phyloP scores from a whole-genome alignment of 1,139 yeast species.

The Nakaseomyces bracarensis region DNA sequence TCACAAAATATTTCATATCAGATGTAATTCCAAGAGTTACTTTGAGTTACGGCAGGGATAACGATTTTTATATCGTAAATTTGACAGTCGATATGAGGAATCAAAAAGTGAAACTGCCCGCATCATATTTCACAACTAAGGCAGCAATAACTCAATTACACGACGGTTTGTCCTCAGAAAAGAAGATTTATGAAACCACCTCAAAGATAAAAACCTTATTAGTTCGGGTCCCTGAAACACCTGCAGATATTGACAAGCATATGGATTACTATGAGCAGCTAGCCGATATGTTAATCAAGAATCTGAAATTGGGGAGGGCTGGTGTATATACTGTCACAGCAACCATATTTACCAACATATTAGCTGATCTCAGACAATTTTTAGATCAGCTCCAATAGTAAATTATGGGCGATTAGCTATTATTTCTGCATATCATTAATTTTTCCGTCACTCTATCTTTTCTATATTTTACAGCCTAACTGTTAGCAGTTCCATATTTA shows the following conservation, averaged over 20 bases:
- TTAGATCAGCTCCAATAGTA: slow-evolving; percentile 1
- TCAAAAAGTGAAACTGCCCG: slow-evolving; percentile 11
- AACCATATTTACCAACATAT: background rate
- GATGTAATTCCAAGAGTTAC: slow-evolving; percentile 13
- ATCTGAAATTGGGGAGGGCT: slow-evolving; percentile 8
- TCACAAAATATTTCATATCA: slow-evolving; percentile 19
- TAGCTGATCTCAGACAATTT: slow-evolving; percentile 5
- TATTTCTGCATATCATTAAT: too few relatives aligned
- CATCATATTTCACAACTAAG: slow-evolving; percentile 17
- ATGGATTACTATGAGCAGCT: slow-evolving; percentile 7
- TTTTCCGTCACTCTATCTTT: too few relatives aligned
- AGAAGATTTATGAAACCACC: slow-evolving; percentile 9
- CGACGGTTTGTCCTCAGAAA: slow-evolving; percentile 23
- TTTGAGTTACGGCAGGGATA: slow-evolving; percentile 1
- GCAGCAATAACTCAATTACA: slow-evolving; percentile 24
- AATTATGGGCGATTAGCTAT: background rate
- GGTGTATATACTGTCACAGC: slow-evolving; percentile 7
- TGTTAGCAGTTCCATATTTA: slow-evolving; percentile 8
- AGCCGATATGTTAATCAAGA: slow-evolving; percentile 6
- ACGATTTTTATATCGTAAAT: slow-evolving; percentile 15
- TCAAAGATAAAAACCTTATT: slow-evolving; percentile 8
- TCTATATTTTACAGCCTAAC: too few relatives aligned
- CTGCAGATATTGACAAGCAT: slow-evolving; percentile 10
- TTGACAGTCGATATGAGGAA: slow-evolving; percentile 13
- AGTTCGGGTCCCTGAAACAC: slow-evolving; percentile 8